These are phyloP conservation scores for Ascobolus immersus DNA, from an alignment of 495 filamentous ascomycete species.

Conservation along the genomic window DNA sequence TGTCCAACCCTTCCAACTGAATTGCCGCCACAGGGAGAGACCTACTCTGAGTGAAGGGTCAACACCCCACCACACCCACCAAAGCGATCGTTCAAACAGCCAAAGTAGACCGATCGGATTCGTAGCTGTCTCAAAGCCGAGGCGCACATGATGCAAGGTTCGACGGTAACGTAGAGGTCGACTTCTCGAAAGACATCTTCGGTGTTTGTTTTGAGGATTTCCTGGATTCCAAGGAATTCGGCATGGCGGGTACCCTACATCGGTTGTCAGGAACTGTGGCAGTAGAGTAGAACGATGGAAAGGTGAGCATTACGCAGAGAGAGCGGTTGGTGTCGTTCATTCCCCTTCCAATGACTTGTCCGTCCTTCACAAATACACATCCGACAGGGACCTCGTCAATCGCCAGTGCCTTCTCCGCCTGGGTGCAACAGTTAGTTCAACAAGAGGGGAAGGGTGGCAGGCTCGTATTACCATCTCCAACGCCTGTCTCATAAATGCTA, in stretches of 20 bases:
- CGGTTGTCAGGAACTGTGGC: no score
- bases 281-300: neutral
- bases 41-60: slow-evolving; percentile 50
- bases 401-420: slow-evolving; percentile 58
- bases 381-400: slow-evolving; percentile 85
- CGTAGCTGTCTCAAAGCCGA: slow-evolving; percentile 64
- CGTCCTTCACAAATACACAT: slow-evolving; percentile 63
- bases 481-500: neutral
- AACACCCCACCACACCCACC: slow-evolving; percentile 85
- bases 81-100: slow-evolving; percentile 88
- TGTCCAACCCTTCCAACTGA: slow-evolving; percentile 15
- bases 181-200: slow-evolving; percentile 38
- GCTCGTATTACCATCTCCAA: slow-evolving; percentile 1
- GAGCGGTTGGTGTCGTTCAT: slow-evolving; percentile 93
- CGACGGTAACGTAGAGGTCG: slow-evolving; percentile 83
- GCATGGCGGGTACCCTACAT: slow-evolving; percentile 75
- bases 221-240: slow-evolving; percentile 62
- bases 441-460: neutral
- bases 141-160: slow-evolving; percentile 96
- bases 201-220: slow-evolving; percentile 31
- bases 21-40: slow-evolving; percentile 2
- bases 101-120: slow-evolving; percentile 68
- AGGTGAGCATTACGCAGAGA: slow-evolving; percentile 28
- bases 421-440: neutral
- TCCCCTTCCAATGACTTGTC: slow-evolving; percentile 50